Conservation (phyloP, 495 filamentous ascomycete species). For the Neurospora discreta region DNA sequence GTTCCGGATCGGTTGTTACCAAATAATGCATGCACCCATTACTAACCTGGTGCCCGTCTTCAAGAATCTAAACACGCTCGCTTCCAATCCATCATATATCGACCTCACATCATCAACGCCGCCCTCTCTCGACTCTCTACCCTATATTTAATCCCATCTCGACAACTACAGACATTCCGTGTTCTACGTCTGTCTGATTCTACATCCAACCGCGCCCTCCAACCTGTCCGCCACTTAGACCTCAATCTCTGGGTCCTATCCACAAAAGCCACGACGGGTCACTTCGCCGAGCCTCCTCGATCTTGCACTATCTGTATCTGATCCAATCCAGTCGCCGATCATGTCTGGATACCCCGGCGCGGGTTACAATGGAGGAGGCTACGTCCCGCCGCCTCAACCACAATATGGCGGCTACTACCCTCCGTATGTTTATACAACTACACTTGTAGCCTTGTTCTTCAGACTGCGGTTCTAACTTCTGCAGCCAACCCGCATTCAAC, state of each 20-base stretch:
- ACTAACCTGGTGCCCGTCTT: neutral
- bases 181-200: neutral
- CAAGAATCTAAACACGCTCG: neutral
- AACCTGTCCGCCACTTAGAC: neutral
- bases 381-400: conserved; percentile 27
- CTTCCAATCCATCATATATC: neutral
- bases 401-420: conserved; percentile 31
- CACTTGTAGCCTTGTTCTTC: neutral
- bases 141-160: neutral
- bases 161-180: neutral
- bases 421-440: conserved; percentile 18
- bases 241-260: neutral
- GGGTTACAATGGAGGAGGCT: conserved; percentile 29
- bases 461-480: neutral
- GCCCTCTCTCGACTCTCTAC: neutral
- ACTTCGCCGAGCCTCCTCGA: neutral
- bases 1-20: neutral
- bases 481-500: conserved; percentile 11
- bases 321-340: neutral
- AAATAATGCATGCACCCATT: neutral
- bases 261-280: neutral
- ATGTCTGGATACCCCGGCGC: conserved; percentile 32
- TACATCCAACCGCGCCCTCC: neutral
- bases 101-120: neutral
- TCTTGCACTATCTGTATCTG: neutral